Percentiles rank a stretch among this genome's conserved stretches.
phyloP scores from a whole-genome alignment of 257 asterid species.

The Ligustrum vulgare region DNA sequence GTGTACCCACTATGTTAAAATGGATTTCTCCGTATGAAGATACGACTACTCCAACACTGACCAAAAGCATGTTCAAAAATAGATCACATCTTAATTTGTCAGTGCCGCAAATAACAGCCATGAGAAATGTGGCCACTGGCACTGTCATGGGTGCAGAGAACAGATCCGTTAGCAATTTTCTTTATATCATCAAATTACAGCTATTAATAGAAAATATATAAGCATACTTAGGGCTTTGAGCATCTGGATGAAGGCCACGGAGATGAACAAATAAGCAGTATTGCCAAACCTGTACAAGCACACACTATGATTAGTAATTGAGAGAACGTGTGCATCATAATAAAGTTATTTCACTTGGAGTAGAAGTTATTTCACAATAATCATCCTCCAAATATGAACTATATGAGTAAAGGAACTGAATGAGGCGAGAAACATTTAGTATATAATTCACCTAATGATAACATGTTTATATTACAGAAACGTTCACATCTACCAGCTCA shows the following conservation, averaged over 20 bases:
- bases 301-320: slow-evolving; percentile 16
- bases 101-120: slow-evolving; percentile 94
- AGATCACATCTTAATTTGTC: slow-evolving; percentile 88
- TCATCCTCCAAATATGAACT: slow-evolving; percentile 13
- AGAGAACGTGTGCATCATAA: not conserved
- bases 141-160: slow-evolving; percentile 48
- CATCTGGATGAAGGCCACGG: slow-evolving; percentile 99
- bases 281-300: slow-evolving; percentile 86
- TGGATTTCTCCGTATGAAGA: slow-evolving; percentile 98
- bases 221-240: slow-evolving; percentile 95
- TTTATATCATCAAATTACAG: slow-evolving; percentile 12
- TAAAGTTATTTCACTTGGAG: not conserved
- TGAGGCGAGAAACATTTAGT: not conserved
- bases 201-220: slow-evolving; percentile 13
- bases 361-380: too few relatives aligned
- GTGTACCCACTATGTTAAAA: slow-evolving; percentile 89
- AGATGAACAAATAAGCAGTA: slow-evolving; percentile 91
- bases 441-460: not conserved
- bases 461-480: not conserved
- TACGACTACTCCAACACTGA: slow-evolving; percentile 90
- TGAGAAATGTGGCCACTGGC: slow-evolving; percentile 96
- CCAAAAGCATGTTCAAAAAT: slow-evolving; percentile 85
- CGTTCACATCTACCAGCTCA: not conserved
- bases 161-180: slow-evolving; percentile 27
- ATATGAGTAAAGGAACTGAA: not conserved